Percentiles rank a stretch among this genome's conserved stretches.
These are phyloP conservation scores for Gossypium gossypioides DNA, from an alignment of 441 rosid species.

Conservation along the genomic window DNA sequence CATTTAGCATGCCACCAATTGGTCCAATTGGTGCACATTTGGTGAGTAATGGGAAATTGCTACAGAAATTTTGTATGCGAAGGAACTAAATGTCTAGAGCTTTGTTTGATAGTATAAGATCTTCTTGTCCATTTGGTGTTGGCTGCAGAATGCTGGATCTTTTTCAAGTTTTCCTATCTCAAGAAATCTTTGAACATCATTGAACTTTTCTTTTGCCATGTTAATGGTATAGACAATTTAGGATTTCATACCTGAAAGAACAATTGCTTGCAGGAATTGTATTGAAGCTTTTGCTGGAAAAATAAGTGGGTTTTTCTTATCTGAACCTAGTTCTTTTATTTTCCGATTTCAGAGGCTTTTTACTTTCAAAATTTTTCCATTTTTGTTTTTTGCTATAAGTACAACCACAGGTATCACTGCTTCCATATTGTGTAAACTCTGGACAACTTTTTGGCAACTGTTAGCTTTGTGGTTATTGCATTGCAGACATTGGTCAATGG, in stretches of 20 bases:
- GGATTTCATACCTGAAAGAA: not conserved
- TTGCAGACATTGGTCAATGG: constrained; percentile 68
- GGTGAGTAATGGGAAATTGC: constrained; percentile 36
- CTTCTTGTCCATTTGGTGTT: not conserved
- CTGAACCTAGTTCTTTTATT: not conserved
- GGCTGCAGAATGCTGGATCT: constrained; percentile 4
- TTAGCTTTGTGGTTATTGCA: constrained; percentile 12
- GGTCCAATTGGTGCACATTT: constrained; percentile 97
- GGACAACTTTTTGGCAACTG: not conserved
- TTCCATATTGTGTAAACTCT: constrained; percentile 5
- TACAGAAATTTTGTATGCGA: not conserved
- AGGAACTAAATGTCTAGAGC: not conserved
- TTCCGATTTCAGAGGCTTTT: not conserved
- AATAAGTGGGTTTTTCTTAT: not conserved
- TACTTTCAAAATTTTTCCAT: not conserved
- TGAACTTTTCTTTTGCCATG: constrained; percentile 1
- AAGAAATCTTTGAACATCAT: not conserved
- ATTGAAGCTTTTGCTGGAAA: not conserved
- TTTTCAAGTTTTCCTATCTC: not conserved
- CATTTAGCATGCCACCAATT: constrained; percentile 69
- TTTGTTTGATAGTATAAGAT: not conserved
- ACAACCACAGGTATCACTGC: not conserved
- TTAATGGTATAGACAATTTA: not conserved
- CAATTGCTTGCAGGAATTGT: not conserved
- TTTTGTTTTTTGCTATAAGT: not conserved